A percentile compares a stretch with the other conserved stretches of the same genome.
These are phyloP conservation scores for Helicocarpus griseus DNA, from an alignment of 2,329 filamentous ascomycete genomes.

Conservation along the genomic window DNA sequence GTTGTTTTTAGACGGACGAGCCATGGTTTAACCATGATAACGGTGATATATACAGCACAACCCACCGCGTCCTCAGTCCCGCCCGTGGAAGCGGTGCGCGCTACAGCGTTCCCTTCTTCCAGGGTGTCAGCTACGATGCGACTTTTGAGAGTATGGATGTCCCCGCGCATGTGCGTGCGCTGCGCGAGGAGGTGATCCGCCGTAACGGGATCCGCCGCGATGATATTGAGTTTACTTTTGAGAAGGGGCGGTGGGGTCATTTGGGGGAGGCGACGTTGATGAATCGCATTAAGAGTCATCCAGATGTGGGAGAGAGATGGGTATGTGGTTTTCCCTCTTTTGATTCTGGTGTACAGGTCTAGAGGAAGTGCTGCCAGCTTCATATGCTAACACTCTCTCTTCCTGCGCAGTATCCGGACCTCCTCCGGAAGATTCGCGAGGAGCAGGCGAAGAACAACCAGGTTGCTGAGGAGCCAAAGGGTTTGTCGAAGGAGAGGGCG, in stretches of 20 bases:
- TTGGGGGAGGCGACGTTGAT: constrained; percentile 75
- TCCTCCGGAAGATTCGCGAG: constrained; percentile 44
- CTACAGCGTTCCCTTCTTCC: constrained; percentile 80
- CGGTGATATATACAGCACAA: constrained; percentile 45
- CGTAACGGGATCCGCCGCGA: constrained; percentile 50
- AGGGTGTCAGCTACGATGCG: constrained; percentile 70
- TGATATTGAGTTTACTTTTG: constrained; percentile 81
- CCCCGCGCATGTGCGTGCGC: constrained; percentile 52
- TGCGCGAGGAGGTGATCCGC: constrained; percentile 51
- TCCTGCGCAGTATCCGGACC: constrained; percentile 49
- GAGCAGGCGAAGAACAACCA: constrained; percentile 39
- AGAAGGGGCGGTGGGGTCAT: constrained; percentile 55
- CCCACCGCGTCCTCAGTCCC: constrained; percentile 73
- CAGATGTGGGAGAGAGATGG: constrained; percentile 74
- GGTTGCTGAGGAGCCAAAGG: constrained; percentile 9
- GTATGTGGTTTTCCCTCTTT: constrained; percentile 17
- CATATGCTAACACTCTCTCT: neutral
- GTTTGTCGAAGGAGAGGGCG: constrained; percentile 2
- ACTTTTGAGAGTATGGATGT: constrained; percentile 68
- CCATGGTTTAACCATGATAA: neutral
- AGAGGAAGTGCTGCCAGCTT: too few species aligned
- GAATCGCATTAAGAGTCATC: constrained; percentile 79
- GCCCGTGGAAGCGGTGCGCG: constrained; percentile 58
- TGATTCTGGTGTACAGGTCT: too few species aligned
- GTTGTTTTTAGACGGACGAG: neutral